Evolutionary conservation across 2,329 filamentous ascomycete species (phyloP).

Genomic region (Amauroascus verrucosus): DNA sequence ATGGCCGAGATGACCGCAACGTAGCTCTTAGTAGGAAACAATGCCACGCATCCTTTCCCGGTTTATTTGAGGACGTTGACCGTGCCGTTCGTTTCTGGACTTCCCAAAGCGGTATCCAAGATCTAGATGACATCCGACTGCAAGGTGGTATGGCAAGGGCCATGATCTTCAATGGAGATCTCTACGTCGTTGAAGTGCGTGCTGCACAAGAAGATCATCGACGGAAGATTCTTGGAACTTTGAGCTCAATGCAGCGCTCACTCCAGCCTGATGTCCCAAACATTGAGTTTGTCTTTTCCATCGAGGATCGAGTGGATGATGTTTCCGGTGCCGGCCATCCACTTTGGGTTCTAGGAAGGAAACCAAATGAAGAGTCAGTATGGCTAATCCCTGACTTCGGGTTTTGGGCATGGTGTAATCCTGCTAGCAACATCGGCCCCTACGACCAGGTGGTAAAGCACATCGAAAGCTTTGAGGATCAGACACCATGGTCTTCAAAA

Average conservation of each 20-base stretch:
- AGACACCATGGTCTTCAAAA: slow-evolving; percentile 31
- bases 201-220: slow-evolving; percentile 30
- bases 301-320: slow-evolving; percentile 37
- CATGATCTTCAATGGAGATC: slow-evolving; percentile 26
- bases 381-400: slow-evolving; percentile 47
- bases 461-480: slow-evolving; percentile 18
- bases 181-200: slow-evolving; percentile 25
- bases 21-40: slow-evolving; percentile 23
- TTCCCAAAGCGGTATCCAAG: slow-evolving; percentile 20
- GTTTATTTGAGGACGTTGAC: slow-evolving; percentile 29
- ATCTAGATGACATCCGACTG: slow-evolving; percentile 24
- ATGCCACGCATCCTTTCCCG: slow-evolving; percentile 28
- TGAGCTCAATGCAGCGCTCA: slow-evolving; percentile 42
- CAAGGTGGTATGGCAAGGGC: slow-evolving; percentile 28
- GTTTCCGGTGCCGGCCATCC: slow-evolving; percentile 27
- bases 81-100: slow-evolving; percentile 27
- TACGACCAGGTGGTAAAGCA: slow-evolving; percentile 30
- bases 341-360: slow-evolving; percentile 37
- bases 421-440: slow-evolving; percentile 27
- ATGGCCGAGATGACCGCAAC: slow-evolving; percentile 26
- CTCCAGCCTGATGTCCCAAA: slow-evolving; percentile 34
- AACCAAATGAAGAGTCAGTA: slow-evolving; percentile 31
- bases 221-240: slow-evolving; percentile 32
- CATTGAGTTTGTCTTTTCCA: slow-evolving; percentile 41
- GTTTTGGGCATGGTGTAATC: slow-evolving; percentile 41